phyloP scores from a whole-genome alignment of 2,329 filamentous ascomycete species.

The Bimuria novae-zelandiae region DNA sequence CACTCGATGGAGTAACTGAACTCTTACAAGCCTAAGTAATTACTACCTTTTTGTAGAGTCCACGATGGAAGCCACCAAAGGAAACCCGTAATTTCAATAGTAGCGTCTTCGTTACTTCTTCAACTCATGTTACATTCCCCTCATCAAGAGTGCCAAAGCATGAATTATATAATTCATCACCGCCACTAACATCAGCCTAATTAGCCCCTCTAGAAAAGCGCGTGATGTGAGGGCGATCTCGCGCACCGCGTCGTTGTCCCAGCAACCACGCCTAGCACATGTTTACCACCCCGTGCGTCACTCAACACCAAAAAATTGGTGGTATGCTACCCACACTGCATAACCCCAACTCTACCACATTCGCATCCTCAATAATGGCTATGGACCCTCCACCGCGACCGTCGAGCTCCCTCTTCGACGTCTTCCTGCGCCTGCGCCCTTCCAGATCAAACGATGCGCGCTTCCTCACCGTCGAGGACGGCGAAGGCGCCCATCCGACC shows the following conservation, averaged over 20 bases:
- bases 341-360: constrained; percentile 1
- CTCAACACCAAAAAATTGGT: constrained; percentile 14
- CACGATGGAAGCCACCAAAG: no score
- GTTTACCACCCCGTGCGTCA: constrained; percentile 1
- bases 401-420: constrained; percentile 74
- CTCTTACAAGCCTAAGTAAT: no score
- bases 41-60: no score
- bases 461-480: constrained; percentile 76
- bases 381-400: constrained; percentile 46
- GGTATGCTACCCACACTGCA: constrained; percentile 9
- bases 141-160: no score
- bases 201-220: no score
- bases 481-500: constrained; percentile 46
- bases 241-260: background rate
- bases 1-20: no score
- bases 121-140: no score
- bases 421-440: constrained; percentile 78
- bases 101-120: no score
- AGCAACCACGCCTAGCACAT: background rate
- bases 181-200: no score
- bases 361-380: constrained; percentile 19
- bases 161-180: no score
- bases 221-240: no score
- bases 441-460: constrained; percentile 51
- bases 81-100: no score